phyloP scores from a whole-genome alignment of 176 grass and related monocot species.

The Oryza glumipatula region DNA sequence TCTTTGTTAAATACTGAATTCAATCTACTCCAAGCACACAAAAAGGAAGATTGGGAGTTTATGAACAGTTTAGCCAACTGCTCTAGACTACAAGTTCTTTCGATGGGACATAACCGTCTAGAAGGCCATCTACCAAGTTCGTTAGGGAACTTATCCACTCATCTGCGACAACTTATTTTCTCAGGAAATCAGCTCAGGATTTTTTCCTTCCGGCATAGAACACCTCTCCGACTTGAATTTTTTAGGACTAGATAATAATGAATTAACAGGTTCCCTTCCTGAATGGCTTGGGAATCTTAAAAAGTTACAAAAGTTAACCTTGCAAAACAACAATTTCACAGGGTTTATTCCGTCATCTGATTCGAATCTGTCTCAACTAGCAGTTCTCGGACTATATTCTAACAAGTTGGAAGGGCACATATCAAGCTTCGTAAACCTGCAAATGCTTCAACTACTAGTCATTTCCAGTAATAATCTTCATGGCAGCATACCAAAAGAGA shows the following conservation, averaged over 20 bases:
- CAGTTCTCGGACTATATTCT: background rate
- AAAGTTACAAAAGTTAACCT: background rate
- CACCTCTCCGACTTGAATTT: conserved; percentile 4
- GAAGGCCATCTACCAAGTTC: conserved; percentile 21
- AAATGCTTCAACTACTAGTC: background rate
- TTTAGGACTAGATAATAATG: background rate
- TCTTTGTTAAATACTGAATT: background rate
- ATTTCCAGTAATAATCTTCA: conserved; percentile 32
- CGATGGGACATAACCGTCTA: background rate
- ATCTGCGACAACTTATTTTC: background rate
- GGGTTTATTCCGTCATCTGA: too few species aligned
- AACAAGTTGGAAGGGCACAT: conserved; percentile 24
- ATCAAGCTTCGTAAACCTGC: background rate
- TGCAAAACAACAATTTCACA: background rate
- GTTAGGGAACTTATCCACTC: background rate
- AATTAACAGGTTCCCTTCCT: conserved; percentile 16
- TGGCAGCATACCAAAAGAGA: conserved; percentile 15
- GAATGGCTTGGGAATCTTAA: background rate
- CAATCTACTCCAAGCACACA: conserved; percentile 14
- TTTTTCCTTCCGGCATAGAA: conserved; percentile 10
- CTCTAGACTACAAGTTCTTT: background rate
- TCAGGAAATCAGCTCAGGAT: background rate
- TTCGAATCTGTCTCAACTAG: conserved; percentile 16
- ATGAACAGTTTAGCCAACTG: conserved; percentile 39
- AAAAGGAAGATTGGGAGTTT: conserved; percentile 32